phyloP scores from a whole-genome alignment of 768 basidiomycete genomes.

The Hygrophoropsis aurantiaca region DNA sequence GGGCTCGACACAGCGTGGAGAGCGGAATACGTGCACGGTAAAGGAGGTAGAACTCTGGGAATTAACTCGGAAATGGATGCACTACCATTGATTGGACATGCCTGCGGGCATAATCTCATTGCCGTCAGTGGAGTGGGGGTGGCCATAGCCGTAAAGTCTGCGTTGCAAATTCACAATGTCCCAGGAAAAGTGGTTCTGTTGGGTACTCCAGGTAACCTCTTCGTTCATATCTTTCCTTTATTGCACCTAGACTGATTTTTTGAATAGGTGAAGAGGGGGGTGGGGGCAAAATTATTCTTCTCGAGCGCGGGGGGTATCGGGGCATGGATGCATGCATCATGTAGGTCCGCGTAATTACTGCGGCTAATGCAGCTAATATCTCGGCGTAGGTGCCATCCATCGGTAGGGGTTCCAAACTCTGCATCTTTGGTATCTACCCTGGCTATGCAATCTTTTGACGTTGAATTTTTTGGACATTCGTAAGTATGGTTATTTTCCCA shows the following conservation, averaged over 20 bases:
- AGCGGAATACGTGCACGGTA: constrained; percentile 63
- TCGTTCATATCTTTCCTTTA: not conserved
- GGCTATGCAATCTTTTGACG: constrained; percentile 63
- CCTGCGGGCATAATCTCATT: constrained; percentile 83
- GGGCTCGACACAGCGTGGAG: constrained; percentile 76
- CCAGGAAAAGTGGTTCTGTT: constrained; percentile 71
- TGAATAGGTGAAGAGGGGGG: constrained; percentile 72
- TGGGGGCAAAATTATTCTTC: constrained; percentile 73
- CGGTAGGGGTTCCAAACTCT: constrained; percentile 51
- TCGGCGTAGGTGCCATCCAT: constrained; percentile 67
- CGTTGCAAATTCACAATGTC: constrained; percentile 59
- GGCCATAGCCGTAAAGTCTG: constrained; percentile 71
- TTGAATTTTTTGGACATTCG: constrained; percentile 78
- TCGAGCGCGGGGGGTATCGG: constrained; percentile 74
- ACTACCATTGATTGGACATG: constrained; percentile 56
- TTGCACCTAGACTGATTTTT: constrained; percentile 3
- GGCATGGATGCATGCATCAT: constrained; percentile 84
- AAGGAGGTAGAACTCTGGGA: constrained; percentile 65
- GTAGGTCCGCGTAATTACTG: constrained; percentile 32
- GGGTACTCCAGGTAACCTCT: constrained; percentile 65
- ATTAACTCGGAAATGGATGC: constrained; percentile 80
- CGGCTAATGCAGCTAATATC: constrained; percentile 3
- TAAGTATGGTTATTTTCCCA: constrained; percentile 32
- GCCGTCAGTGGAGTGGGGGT: constrained; percentile 75
- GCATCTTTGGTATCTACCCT: constrained; percentile 52